Evolutionary conservation across 148 eudicot species (phyloP), one percentile per base, ranked within the genome.

Genomic region (Persicaria maculosa): DNA sequence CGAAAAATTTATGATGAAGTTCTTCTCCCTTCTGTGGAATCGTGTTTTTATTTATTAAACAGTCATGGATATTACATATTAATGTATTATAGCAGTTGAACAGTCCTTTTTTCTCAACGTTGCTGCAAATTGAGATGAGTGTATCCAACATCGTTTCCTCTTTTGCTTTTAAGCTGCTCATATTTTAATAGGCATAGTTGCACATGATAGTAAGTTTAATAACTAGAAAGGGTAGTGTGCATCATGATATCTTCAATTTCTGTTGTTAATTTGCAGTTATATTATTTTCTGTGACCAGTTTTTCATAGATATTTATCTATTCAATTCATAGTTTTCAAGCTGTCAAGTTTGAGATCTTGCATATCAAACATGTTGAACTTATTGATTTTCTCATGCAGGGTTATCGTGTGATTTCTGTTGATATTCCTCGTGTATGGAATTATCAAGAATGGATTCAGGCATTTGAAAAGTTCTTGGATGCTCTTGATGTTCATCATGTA

Each of bases 391-490:
- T 77, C 72, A 74, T 79, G 72, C 91, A 95, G 98, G 98, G 98
- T 73, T 95, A 92, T 84, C 88, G 98, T 74, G 87, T 95, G 61
- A 89, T 92, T 57, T 90, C 98, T 47, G 91, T 95, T 79, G 98
- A 95, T 82, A 92, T 95, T 84, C 98, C 98, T 9, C 89, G 91
- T 62, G 92, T 87, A 76, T 90, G 98, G 98, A 95, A 81, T 81
- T 86, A 88, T 80, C 88, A 86, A 53, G 98, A 95, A 82, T 95
- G 98, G 98, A 80, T 95, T 79, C 97, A 95, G 74, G 86, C 91
- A 55, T 95, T 95, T 81, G 98, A 95, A 81, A 95, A 95, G 85
- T 95, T 95, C 83, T 81, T 95, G 86, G 98, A 95, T 78, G 92
- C 84, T 55, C 85, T 95, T 74, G 92, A 95, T 79, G 89, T 95